phyloP scores from a whole-genome alignment of 768 basidiomycete genomes.

The Boletus huronensis region DNA sequence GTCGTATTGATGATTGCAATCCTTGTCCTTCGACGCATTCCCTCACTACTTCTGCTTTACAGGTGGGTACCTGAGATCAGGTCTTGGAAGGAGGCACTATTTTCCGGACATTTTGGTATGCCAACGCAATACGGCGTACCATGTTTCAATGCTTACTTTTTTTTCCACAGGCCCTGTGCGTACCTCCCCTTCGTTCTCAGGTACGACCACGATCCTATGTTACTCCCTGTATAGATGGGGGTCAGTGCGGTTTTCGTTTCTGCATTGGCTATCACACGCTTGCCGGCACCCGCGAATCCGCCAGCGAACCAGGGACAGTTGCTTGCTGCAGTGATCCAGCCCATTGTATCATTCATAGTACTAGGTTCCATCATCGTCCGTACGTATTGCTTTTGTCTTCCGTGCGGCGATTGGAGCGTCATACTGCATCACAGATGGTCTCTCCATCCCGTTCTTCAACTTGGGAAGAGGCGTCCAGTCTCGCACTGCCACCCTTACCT shows the following conservation, averaged over 20 bases:
- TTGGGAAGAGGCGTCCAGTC: constrained; percentile 46
- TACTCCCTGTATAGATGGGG: constrained; percentile 61
- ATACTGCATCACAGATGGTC: constrained; percentile 45
- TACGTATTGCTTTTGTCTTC: constrained; percentile 35
- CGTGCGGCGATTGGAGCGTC: background rate
- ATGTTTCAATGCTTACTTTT: background rate
- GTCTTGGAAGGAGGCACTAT: constrained; percentile 82
- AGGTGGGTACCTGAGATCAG: constrained; percentile 83
- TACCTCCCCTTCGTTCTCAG: constrained; percentile 2
- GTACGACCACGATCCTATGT: background rate
- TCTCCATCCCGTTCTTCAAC: constrained; percentile 68
- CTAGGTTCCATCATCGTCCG: constrained; percentile 82
- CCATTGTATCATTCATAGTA: constrained; percentile 86
- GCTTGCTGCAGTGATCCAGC: constrained; percentile 69
- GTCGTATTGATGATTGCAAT: constrained; percentile 64
- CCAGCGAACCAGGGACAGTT: constrained; percentile 68
- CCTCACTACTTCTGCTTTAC: constrained; percentile 72
- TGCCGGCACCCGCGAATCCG: constrained; percentile 56
- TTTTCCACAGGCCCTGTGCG: constrained; percentile 49
- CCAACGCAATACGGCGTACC: constrained; percentile 3
- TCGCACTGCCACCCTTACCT: constrained; percentile 44
- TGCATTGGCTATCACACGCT: constrained; percentile 59
- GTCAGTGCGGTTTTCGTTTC: constrained; percentile 90
- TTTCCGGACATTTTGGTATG: constrained; percentile 86
- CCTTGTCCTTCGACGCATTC: constrained; percentile 75